Percentiles rank a stretch among this genome's conserved stretches.
These are phyloP conservation scores for Spathaspora boniae DNA, from an alignment of 805 yeast species.

Conservation along the genomic window DNA sequence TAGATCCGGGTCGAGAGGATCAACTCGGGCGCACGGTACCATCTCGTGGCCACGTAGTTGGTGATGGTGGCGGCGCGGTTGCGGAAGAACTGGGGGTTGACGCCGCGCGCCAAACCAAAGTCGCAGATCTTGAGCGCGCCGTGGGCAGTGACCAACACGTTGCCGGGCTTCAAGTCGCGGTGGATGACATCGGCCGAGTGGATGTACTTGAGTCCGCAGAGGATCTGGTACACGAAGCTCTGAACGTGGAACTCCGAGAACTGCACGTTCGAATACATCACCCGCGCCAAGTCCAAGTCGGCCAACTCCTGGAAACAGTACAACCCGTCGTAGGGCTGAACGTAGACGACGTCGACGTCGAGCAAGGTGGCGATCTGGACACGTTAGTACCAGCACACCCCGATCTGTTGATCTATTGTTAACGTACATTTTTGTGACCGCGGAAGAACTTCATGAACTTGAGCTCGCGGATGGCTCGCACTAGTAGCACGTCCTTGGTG, in stretches of 20 bases:
- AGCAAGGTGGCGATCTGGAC: slow-evolving; percentile 60
- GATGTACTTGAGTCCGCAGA: slow-evolving; percentile 83
- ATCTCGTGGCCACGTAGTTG: slow-evolving; percentile 87
- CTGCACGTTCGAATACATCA: slow-evolving; percentile 73
- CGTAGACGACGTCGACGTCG: slow-evolving; percentile 68
- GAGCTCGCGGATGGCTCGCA: slow-evolving; percentile 81
- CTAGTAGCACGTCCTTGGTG: slow-evolving; percentile 59
- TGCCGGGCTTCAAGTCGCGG: slow-evolving; percentile 90
- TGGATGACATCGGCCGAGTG: slow-evolving; percentile 93
- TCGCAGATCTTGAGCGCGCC: slow-evolving; percentile 87
- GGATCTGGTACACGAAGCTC: slow-evolving; percentile 71
- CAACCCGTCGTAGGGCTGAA: slow-evolving; percentile 74
- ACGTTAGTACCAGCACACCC: slow-evolving; percentile 14
- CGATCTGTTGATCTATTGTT: not conserved
- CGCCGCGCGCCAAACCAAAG: slow-evolving; percentile 88
- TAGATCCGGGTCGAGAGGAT: slow-evolving; percentile 59
- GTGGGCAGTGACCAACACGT: slow-evolving; percentile 68
- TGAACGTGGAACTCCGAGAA: slow-evolving; percentile 83
- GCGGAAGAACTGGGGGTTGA: slow-evolving; percentile 32
- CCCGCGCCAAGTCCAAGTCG: slow-evolving; percentile 76
- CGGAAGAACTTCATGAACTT: slow-evolving; percentile 75
- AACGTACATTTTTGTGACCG: slow-evolving; percentile 72
- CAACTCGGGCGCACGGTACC: slow-evolving; percentile 95
- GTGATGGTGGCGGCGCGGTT: slow-evolving; percentile 52
- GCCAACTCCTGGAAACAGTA: slow-evolving; percentile 86